These are phyloP conservation scores for Cephalotrichum gorgonifer DNA, from an alignment of 2,329 filamentous ascomycete species.

Conservation along the genomic window DNA sequence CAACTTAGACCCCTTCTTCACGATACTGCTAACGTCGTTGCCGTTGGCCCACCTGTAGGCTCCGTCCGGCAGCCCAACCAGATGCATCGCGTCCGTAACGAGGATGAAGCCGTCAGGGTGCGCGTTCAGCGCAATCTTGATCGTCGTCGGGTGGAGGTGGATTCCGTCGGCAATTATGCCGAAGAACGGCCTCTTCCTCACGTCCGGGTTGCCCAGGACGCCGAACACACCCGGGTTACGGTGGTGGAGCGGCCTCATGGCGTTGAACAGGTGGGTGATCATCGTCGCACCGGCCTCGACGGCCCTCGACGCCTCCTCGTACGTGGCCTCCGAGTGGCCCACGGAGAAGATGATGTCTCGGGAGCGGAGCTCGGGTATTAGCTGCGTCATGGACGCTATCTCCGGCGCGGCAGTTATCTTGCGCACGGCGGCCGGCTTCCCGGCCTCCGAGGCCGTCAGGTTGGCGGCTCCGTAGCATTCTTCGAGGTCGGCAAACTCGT, in stretches of 20 bases:
- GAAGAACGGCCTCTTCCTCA: constrained; percentile 59
- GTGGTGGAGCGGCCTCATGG: constrained; percentile 84
- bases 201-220: constrained; percentile 59
- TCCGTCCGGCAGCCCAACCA: constrained; percentile 76
- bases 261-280: constrained; percentile 92
- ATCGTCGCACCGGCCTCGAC: constrained; percentile 70
- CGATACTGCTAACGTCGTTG: constrained; percentile 42
- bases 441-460: constrained; percentile 31
- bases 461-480: constrained; percentile 65
- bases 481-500: constrained; percentile 55
- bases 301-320: constrained; percentile 66
- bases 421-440: constrained; percentile 43
- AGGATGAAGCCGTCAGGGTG: constrained; percentile 79
- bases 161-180: constrained; percentile 87
- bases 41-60: constrained; percentile 79
- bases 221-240: constrained; percentile 87
- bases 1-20: constrained; percentile 63
- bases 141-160: constrained; percentile 76
- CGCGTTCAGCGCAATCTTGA: constrained; percentile 82
- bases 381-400: constrained; percentile 54
- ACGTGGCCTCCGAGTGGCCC: constrained; percentile 80
- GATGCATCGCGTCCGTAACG: constrained; percentile 86
- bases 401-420: constrained; percentile 86
- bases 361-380: constrained; percentile 57
- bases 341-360: constrained; percentile 67